Evolutionary conservation across 2,329 filamentous ascomycete genomes (phyloP), one percentile per base, ranked within the genome.

Genomic region (Pezicula neosporulosa): DNA sequence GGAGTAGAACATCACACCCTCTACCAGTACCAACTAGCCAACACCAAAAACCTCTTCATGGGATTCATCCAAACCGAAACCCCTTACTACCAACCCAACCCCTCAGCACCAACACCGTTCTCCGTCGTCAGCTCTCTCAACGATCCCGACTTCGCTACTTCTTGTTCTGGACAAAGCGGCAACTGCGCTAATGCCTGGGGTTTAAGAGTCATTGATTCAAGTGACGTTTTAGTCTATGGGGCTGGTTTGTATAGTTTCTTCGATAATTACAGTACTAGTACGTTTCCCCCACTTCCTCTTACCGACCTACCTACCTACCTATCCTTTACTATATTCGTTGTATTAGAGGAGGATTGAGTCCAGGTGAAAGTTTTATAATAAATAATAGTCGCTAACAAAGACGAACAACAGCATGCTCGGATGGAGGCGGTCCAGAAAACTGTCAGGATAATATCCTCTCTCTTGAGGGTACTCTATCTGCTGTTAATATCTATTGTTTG

Each of bases 1-100:
- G 72, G 72, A 1, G 75, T 72, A 24, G 78, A 82, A 62, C 78
- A 82, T 62, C 68, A 70, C 47, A 68, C 71, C 5, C 63, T 82
- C 33, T 82, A 82, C 63, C 74, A 81, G 57, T 77, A 78, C 62
- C 73, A 78, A 45, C 67, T 80, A 51, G 65, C 73, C 54, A 68
- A 60, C 18, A 61, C 61, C 2, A 50, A 61, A 47, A 58, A 63
- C 38, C 45, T 64, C 5, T 63, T 54, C 44, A 55, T 59, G 46
- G 61, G 62, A 24, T 57, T 57, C 38, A 53, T 61, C 12, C 61
- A 63, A 24, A 62, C 60, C 1, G 60, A 61, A 42, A 59, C 61
- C 13, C 55, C 60, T 49, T 90, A 90, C 69, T 88, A 81, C 68
- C 86, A 89, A 66, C 81, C 84, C 21, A 81, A 78, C 62, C 85